phyloP scores from a whole-genome alignment of 495 filamentous ascomycete species.

The Penicillium nucicola region DNA sequence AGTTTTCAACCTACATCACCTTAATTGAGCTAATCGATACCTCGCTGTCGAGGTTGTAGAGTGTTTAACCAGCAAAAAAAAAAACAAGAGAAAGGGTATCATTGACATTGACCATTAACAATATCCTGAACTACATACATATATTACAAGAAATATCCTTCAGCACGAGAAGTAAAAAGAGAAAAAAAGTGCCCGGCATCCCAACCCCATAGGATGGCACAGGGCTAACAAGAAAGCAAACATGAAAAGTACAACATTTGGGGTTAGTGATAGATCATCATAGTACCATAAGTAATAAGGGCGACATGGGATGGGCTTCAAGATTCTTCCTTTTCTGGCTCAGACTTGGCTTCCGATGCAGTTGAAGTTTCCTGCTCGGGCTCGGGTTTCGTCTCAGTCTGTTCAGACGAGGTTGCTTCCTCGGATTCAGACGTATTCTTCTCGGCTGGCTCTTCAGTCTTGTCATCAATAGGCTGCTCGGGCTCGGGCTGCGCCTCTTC shows the following conservation, averaged over 20 bases:
- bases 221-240: slow-evolving; percentile 1
- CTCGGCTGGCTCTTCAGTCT: background rate
- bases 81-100: slow-evolving; percentile 32
- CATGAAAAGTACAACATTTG: background rate
- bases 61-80: too few species aligned
- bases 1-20: too few species aligned
- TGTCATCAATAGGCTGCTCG: background rate
- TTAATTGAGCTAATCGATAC: too few species aligned
- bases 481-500: background rate
- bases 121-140: slow-evolving; percentile 20
- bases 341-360: slow-evolving; percentile 12
- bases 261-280: slow-evolving; percentile 2
- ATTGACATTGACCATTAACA: slow-evolving; percentile 37
- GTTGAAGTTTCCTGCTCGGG: background rate
- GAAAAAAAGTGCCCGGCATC: background rate
- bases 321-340: slow-evolving; percentile 10
- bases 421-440: slow-evolving; percentile 2
- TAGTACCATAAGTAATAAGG: slow-evolving; percentile 4
- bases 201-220: background rate
- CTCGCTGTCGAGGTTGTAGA: too few species aligned
- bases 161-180: slow-evolving; percentile 2
- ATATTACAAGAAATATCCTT: slow-evolving; percentile 27
- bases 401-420: slow-evolving; percentile 13
- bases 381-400: slow-evolving; percentile 7
- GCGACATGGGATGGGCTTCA: background rate